Base-by-base conservation (phyloP, 2,329 filamentous ascomycete genomes). In the Acarospora socialis region DNA sequence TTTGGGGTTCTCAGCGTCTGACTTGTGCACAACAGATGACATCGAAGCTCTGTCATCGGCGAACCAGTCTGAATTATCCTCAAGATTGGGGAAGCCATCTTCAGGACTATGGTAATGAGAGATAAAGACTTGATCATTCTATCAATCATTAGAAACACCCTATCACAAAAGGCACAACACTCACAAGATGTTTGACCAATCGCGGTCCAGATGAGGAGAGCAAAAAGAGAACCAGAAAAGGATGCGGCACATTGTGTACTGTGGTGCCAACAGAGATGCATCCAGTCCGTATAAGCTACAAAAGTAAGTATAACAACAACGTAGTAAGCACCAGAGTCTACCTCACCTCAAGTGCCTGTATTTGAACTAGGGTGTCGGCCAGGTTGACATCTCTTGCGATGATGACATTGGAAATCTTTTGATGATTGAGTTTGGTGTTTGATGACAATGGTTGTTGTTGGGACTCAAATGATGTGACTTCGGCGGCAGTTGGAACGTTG, bases 111-210 rank as follows among this genome's bases (percentile, higher is more conserved):
- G 84, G 59, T 76, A 81, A 53, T 95, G 86, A 0, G 81, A 87
- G 36, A 95, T 75, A 50, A 84, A 82, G 43, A 95, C 77, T 41
- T 81, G 73, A 37, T 95, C 83, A 46, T 84, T 92, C 53, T 64
- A 38, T 7, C 8, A 33, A 13, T 16, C 3, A 17, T 45, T 29
- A 47, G 34, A 4, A 29, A 4, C 10, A 42, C 45, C 22, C 17
- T 4, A 15, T 18, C 5, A 20, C 9, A 15, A 7, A 16, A 10
- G 12, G 7, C 14, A 32, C 16, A 8, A n/a, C 2, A 19, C 29
- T 8, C 37, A 63, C 60, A 26, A 65, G 41, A 42, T 65, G 59
- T 26, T 47, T 39, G 26, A 60, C 59, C 9, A 65, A 41, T 17
- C 39, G 42, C 2, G 47, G 44, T 2, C 47, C 48, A 3, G 43